These are phyloP conservation scores for Lentinus brumalis DNA, from an alignment of 768 basidiomycete species.

Conservation along the genomic window DNA sequence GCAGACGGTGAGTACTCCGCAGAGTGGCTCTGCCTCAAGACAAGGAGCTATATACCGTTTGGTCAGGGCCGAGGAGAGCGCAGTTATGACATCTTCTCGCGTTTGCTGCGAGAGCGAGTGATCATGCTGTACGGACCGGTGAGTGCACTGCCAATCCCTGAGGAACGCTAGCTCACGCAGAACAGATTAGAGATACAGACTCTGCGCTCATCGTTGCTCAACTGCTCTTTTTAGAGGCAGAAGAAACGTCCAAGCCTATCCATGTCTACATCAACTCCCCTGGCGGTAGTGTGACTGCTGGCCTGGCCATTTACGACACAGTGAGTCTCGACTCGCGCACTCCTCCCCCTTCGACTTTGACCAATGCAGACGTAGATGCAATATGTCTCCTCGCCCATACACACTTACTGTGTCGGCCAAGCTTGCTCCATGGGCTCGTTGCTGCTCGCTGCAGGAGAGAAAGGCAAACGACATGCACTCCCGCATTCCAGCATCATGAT, in stretches of 20 bases:
- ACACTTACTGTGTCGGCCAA: constrained; percentile 95
- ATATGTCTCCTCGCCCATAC: constrained; percentile 94
- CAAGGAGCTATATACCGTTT: constrained; percentile 2
- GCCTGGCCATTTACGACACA: constrained; percentile 96
- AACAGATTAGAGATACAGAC: constrained; percentile 85
- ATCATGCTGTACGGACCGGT: constrained; percentile 96
- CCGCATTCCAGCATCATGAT: constrained; percentile 98
- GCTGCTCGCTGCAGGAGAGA: constrained; percentile 86
- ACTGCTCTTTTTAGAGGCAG: constrained; percentile 93
- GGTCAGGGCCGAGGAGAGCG: constrained; percentile 79
- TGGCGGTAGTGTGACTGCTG: constrained; percentile 94
- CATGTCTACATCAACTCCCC: constrained; percentile 98
- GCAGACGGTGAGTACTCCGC: constrained; percentile 61
- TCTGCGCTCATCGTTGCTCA: constrained; percentile 90
- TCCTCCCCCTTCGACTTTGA: constrained; percentile 8
- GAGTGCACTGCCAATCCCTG: constrained; percentile 30
- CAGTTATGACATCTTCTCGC: constrained; percentile 95
- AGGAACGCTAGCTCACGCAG: not conserved
- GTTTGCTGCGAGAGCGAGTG: constrained; percentile 88
- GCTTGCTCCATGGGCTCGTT: constrained; percentile 97
- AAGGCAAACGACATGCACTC: constrained; percentile 87
- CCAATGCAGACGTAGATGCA: constrained; percentile 71
- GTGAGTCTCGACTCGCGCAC: constrained; percentile 43
- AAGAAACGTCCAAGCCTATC: constrained; percentile 91
- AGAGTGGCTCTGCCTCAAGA: not conserved